A percentile compares a stretch with the other conserved stretches of the same genome.
Conservation (phyloP, 2,329 filamentous ascomycete genomes). For the Herpotrichia juniperi region DNA sequence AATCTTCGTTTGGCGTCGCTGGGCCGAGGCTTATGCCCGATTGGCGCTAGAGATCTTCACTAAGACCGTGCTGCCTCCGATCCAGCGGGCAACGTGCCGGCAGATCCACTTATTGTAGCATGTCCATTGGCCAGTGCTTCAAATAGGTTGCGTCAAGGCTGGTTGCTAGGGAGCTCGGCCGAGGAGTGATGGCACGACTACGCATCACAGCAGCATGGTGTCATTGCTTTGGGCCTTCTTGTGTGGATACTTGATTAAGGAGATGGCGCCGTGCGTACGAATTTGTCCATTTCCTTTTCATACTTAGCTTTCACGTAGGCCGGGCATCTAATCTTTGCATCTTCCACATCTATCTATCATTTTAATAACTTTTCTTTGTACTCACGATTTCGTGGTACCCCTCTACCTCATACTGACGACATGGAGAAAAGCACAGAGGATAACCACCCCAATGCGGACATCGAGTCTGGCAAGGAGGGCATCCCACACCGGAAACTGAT, state of each 20-base stretch:
- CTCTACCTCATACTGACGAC: background rate
- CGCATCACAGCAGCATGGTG: background rate
- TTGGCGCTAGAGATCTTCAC: background rate
- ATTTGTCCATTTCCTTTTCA: no score
- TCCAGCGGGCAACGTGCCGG: background rate
- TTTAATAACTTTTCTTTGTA: background rate
- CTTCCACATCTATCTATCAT: background rate
- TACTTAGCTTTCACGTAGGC: background rate
- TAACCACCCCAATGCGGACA: conserved; percentile 20
- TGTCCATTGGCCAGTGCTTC: background rate
- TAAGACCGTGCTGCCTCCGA: background rate
- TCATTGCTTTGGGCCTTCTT: background rate
- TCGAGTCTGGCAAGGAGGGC: conserved; percentile 40
- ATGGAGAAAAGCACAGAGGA: conserved; percentile 15
- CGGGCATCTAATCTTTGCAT: no score
- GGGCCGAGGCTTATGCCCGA: background rate
- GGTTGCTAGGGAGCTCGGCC: conserved; percentile 2
- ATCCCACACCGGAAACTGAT: conserved; percentile 46
- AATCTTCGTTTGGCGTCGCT: background rate
- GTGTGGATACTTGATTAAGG: background rate
- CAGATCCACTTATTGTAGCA: background rate
- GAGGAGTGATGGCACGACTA: background rate
- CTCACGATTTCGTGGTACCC: background rate
- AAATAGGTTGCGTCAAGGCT: no score
- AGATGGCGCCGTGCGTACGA: background rate